phyloP scores from a whole-genome alignment of 306 rosid genomes.

The Begonia peltatifolia region DNA sequence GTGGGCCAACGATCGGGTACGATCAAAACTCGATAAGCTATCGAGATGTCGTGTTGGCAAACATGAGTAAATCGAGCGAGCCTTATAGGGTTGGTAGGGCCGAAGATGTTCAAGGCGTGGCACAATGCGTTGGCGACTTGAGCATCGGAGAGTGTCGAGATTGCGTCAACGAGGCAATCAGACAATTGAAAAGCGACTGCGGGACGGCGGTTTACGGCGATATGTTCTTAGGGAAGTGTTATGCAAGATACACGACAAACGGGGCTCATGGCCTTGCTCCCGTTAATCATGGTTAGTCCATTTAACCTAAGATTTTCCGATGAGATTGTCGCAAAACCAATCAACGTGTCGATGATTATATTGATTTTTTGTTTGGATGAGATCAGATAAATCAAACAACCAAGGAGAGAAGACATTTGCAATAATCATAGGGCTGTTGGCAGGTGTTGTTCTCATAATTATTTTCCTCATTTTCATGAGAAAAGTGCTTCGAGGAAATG shows the following conservation, averaged over 20 bases:
- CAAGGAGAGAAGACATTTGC: constrained; percentile 87
- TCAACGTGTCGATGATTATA: background rate
- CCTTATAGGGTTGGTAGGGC: constrained; percentile 56
- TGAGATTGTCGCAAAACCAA: background rate
- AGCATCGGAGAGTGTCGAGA: constrained; percentile 56
- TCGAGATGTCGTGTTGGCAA: constrained; percentile 40
- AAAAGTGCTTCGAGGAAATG: constrained; percentile 40
- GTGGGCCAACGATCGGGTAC: constrained; percentile 55
- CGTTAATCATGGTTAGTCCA: constrained; percentile 37
- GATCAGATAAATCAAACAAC: constrained; percentile 37
- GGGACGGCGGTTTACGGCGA: constrained; percentile 47
- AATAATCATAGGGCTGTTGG: constrained; percentile 68
- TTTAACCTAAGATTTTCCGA: background rate
- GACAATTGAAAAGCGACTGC: constrained; percentile 52
- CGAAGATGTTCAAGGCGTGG: constrained; percentile 46
- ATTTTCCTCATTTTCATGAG: constrained; percentile 61
- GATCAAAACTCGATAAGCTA: constrained; percentile 28
- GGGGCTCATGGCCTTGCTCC: constrained; percentile 32
- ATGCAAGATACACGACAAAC: constrained; percentile 42
- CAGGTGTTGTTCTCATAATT: constrained; percentile 70
- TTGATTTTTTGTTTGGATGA: background rate
- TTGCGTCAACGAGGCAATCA: constrained; percentile 47
- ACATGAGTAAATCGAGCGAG: constrained; percentile 36
- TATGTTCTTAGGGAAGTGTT: constrained; percentile 66
- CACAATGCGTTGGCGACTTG: constrained; percentile 62